These are phyloP conservation scores for Coemansia sp. DNA, from an alignment of 192 early-diverging fungal genomes.

Conservation along the genomic window DNA sequence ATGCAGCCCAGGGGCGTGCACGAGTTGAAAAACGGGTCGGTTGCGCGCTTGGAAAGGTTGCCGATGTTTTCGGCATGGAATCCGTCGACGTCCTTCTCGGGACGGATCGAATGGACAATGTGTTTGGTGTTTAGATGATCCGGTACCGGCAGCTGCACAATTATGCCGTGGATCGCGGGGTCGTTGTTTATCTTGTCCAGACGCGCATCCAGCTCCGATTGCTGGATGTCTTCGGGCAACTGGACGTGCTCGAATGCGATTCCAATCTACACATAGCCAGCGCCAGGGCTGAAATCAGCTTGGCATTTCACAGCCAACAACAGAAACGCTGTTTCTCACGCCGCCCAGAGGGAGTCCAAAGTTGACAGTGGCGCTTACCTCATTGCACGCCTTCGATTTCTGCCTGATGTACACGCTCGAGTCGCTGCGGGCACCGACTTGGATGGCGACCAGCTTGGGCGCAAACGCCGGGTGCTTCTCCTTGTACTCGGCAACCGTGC, in stretches of 20 bases:
- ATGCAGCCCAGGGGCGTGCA: conserved; percentile 97
- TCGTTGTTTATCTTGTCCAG: conserved; percentile 78
- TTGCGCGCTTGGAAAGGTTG: conserved; percentile 74
- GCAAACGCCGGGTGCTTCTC: conserved; percentile 62
- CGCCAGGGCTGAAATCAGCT: too few species aligned
- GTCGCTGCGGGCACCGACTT: conserved; percentile 92
- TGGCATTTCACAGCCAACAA: too few species aligned
- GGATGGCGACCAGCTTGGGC: conserved; percentile 84
- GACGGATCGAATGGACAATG: conserved; percentile 80
- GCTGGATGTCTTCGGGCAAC: conserved; percentile 61
- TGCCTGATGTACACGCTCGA: conserved; percentile 89
- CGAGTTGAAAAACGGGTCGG: conserved; percentile 79
- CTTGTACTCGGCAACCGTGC: conserved; percentile 63
- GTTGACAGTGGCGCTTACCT: conserved; percentile 48
- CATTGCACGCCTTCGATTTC: conserved; percentile 86
- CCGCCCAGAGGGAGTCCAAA: background rate
- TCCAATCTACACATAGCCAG: conserved; percentile 55
- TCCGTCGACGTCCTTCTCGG: conserved; percentile 97
- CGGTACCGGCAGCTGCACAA: conserved; percentile 95
- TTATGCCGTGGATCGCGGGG: conserved; percentile 80
- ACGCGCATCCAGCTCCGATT: conserved; percentile 62
- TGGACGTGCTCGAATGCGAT: conserved; percentile 71
- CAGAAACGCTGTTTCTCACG: background rate
- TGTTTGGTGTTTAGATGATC: conserved; percentile 74
- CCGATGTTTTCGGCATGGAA: conserved; percentile 96